A percentile compares a stretch with the other conserved stretches of the same genome.
Evolutionary conservation across 1,284 basidiomycete species (phyloP).

Genomic region (Papiliotrema terrestris): DNA sequence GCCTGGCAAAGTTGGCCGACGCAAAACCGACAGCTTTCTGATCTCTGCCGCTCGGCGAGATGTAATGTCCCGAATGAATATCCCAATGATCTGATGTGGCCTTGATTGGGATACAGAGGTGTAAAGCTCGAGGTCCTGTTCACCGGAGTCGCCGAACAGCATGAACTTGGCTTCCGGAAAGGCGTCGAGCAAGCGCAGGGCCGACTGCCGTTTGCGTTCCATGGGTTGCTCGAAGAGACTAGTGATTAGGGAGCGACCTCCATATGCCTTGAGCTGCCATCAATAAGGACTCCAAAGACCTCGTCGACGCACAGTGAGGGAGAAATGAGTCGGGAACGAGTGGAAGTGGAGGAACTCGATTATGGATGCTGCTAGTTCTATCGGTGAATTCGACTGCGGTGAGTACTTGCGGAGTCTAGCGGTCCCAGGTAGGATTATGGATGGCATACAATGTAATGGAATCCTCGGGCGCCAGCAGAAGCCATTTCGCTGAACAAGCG

Average conservation of each 20-base stretch:
- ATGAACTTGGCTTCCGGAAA: conserved; percentile 74
- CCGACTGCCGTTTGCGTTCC: conserved; percentile 71
- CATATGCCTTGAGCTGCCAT: conserved; percentile 67
- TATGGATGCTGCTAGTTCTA: conserved; percentile 51
- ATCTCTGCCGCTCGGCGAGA: conserved; percentile 19
- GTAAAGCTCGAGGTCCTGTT: conserved; percentile 85
- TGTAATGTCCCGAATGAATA: conserved; percentile 73
- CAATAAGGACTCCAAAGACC: conserved; percentile 8
- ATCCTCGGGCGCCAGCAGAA: conserved; percentile 62
- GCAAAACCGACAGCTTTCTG: not conserved
- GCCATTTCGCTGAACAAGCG: conserved; percentile 72
- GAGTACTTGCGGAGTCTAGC: not conserved
- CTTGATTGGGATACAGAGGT: conserved; percentile 64
- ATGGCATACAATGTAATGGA: conserved; percentile 76
- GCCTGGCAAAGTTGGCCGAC: not conserved
- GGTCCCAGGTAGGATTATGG: too few species aligned
- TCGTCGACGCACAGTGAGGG: conserved; percentile 12
- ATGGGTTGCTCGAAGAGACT: conserved; percentile 68
- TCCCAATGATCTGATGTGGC: conserved; percentile 56
- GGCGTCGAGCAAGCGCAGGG: conserved; percentile 66
- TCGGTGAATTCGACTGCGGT: conserved; percentile 53
- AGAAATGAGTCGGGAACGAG: conserved; percentile 39
- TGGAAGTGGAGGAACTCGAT: conserved; percentile 72
- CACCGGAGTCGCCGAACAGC: conserved; percentile 80
- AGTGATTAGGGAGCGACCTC: conserved; percentile 72